Conservation (phyloP, 371 early-diverging fungal species). For the Rhizopus sp. region DNA sequence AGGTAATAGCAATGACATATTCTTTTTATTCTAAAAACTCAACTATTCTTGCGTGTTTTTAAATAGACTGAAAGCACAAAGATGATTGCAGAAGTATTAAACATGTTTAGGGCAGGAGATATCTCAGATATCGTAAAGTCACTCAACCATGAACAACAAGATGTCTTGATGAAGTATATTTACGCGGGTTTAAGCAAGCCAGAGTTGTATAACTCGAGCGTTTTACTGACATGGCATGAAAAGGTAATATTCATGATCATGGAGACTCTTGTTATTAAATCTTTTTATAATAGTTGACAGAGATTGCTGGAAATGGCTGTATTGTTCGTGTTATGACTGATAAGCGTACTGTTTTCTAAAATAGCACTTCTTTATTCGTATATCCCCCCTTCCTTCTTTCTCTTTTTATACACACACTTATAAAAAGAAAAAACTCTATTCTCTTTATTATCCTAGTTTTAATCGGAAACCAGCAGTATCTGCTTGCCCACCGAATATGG, state of each 20-base stretch:
- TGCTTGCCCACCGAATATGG: slow-evolving; percentile 55
- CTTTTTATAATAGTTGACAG: slow-evolving; percentile 61
- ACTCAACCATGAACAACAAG: slow-evolving; percentile 66
- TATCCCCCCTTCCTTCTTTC: slow-evolving; percentile 1
- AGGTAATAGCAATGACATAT: slow-evolving; percentile 49
- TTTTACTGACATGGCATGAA: slow-evolving; percentile 91
- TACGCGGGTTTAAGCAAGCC: slow-evolving; percentile 90
- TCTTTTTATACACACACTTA: slow-evolving; percentile 1
- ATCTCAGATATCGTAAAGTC: slow-evolving; percentile 62
- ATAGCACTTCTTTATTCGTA: not conserved
- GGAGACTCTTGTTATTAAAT: too few relatives aligned
- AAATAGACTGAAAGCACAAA: slow-evolving; percentile 68
- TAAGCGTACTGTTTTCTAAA: slow-evolving; percentile 66
- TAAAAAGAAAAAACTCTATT: slow-evolving; percentile 4
- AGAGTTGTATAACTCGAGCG: slow-evolving; percentile 79
- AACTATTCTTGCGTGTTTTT: not conserved
- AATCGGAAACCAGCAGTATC: slow-evolving; percentile 62
- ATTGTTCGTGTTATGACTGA: slow-evolving; percentile 92
- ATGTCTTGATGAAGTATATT: slow-evolving; percentile 88
- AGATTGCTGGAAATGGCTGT: slow-evolving; percentile 82
- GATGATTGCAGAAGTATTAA: slow-evolving; percentile 80
- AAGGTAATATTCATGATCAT: slow-evolving; percentile 55
- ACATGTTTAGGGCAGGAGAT: slow-evolving; percentile 70
- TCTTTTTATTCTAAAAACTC: not conserved
- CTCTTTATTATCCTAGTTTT: slow-evolving; percentile 35